These are phyloP conservation scores for Recurvomyces mirabilis DNA, from an alignment of 495 filamentous ascomycete genomes.

Conservation along the genomic window DNA sequence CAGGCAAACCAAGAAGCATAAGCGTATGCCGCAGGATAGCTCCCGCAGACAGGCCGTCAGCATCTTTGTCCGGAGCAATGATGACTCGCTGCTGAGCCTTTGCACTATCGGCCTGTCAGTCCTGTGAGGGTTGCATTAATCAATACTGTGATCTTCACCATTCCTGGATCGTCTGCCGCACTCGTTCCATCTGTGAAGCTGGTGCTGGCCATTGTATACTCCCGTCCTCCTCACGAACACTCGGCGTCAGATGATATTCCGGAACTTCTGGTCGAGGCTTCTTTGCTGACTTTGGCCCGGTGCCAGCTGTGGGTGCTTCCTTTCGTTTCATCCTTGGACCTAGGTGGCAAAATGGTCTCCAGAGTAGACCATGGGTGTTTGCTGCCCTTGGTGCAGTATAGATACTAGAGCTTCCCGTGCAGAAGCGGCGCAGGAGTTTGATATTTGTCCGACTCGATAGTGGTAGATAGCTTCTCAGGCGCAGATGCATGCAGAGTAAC, in stretches of 20 bases:
- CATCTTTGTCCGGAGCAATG: slow-evolving; percentile 52
- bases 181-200: slow-evolving; percentile 35
- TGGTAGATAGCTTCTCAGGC: no score
- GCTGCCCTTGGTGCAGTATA: no score
- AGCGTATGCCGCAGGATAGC: slow-evolving; percentile 47
- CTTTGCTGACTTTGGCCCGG: slow-evolving; percentile 16
- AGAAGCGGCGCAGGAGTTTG: no score
- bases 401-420: no score
- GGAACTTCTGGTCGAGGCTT: slow-evolving; percentile 23
- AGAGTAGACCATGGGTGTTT: no score
- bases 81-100: slow-evolving; percentile 28
- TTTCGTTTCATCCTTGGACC: slow-evolving; percentile 17
- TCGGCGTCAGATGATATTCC: slow-evolving; percentile 29
- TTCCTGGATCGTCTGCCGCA: slow-evolving; percentile 37
- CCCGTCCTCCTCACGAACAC: slow-evolving; percentile 32
- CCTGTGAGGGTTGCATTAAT: neutral
- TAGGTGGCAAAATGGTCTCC: no score
- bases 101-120: slow-evolving; percentile 10
- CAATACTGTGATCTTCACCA: slow-evolving; percentile 43
- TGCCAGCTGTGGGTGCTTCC: slow-evolving; percentile 5
- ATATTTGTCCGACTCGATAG: no score
- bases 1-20: slow-evolving; percentile 37
- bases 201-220: slow-evolving; percentile 45
- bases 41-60: slow-evolving; percentile 48
- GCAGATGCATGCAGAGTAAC: no score